Conservation (phyloP, 2,329 filamentous ascomycete species). For the Aspergillus sp. region DNA sequence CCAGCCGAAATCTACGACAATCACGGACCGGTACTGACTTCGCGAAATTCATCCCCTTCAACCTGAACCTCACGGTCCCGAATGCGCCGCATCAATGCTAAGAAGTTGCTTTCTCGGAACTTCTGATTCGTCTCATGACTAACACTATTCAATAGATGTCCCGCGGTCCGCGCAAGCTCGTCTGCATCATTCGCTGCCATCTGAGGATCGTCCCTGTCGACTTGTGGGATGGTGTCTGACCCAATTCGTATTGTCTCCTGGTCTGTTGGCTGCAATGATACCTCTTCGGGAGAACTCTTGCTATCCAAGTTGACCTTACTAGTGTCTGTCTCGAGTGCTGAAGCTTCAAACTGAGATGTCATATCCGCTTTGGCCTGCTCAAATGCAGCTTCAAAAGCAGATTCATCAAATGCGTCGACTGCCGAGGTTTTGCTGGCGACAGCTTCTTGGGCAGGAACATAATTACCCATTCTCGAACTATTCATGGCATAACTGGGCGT, state of each 20-base stretch:
- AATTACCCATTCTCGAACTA: conserved; percentile 19
- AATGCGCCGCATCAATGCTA: conserved; percentile 73
- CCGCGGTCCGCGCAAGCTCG: conserved; percentile 71
- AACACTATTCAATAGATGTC: conserved; percentile 67
- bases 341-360: conserved; percentile 26
- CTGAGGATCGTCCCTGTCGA: conserved; percentile 32
- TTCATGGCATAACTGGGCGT: conserved; percentile 26
- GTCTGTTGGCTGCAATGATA: conserved; percentile 11
- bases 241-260: conserved; percentile 39
- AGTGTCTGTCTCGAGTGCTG: conserved; percentile 16
- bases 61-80: conserved; percentile 71
- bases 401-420: conserved; percentile 41
- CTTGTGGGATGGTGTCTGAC: conserved; percentile 43
- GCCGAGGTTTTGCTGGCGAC: conserved; percentile 23
- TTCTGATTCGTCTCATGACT: conserved; percentile 68
- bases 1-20: conserved; percentile 33
- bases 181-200: conserved; percentile 54
- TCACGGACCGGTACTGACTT: conserved; percentile 48
- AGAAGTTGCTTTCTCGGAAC: conserved; percentile 75
- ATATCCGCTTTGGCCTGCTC: conserved; percentile 41
- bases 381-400: conserved; percentile 48
- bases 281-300: background rate
- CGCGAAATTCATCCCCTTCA: conserved; percentile 61
- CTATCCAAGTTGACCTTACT: conserved; percentile 14
- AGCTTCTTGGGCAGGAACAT: conserved; percentile 26